These are phyloP conservation scores for Pseudomonodictys pantanalensis DNA, from an alignment of 495 filamentous ascomycete species.

Conservation along the genomic window DNA sequence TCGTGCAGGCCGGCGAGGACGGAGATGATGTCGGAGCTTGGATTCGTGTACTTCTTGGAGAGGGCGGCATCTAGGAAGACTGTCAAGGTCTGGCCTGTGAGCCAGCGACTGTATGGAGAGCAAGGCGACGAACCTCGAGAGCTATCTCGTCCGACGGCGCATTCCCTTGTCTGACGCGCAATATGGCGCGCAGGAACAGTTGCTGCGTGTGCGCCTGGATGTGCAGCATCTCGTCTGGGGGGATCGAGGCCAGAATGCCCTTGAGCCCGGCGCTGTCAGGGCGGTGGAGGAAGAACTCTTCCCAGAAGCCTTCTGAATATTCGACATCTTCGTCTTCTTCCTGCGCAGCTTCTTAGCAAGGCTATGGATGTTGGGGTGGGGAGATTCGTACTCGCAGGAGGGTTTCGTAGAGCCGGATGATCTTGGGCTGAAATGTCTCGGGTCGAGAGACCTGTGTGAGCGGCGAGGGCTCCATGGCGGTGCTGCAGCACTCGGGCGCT, in stretches of 20 bases:
- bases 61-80: constrained; percentile 78
- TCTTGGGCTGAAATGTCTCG: constrained; percentile 87
- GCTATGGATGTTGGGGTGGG: not conserved
- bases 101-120: constrained; percentile 16
- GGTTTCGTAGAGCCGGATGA: constrained; percentile 82
- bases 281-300: constrained; percentile 85
- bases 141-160: constrained; percentile 72
- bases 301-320: constrained; percentile 88
- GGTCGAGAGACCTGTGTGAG: constrained; percentile 90
- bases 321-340: constrained; percentile 62
- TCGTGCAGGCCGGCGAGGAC: constrained; percentile 83
- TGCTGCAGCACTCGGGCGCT: no score
- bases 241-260: constrained; percentile 62
- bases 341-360: constrained; percentile 35
- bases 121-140: constrained; percentile 69
- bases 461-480: constrained; percentile 79
- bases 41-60: constrained; percentile 89
- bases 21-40: constrained; percentile 90
- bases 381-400: constrained; percentile 67
- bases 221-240: constrained; percentile 70
- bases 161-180: constrained; percentile 60
- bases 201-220: constrained; percentile 76
- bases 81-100: constrained; percentile 75
- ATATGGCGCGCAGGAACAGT: constrained; percentile 71
- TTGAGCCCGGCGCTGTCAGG: constrained; percentile 69